Base-by-base conservation (phyloP, 2,329 filamentous ascomycete genomes). In the Phymatotrichopsis omnivora region DNA sequence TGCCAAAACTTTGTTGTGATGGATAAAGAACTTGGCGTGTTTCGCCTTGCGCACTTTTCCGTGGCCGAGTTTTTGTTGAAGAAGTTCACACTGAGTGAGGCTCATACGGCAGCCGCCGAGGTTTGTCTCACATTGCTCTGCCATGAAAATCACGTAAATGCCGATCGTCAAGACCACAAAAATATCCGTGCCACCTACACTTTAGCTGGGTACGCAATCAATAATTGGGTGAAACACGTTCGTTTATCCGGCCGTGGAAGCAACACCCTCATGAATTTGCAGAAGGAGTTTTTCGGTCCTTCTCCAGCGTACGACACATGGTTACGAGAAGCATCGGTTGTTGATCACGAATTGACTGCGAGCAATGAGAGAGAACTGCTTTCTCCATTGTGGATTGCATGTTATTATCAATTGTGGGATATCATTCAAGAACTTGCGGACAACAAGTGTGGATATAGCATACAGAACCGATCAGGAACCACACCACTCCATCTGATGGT, bases 401-500 rank as follows among this genome's bases (percentile, higher is more conserved):
- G 28, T 12, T 33, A 33, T 12, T 42, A 42, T 25, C 20, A 33
- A 2, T 30, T 42, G 2, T 8, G 2, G 4, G 17, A 23, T 7
- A 32, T 33, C 11, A n/a, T 42, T 6, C 4, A 17, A n/a, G 24
- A 2, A 12, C 29, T 42, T 4, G 4, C 33, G 12, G 7, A n/a
- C 7, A n/a, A 20, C 5, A 32, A 20, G 8, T 25, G 28, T 33
- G 27, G 45, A 17, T 19, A 36, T 10, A 47, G 43, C 6, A 41
- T 42, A n/a, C 31, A 39, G n/a, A 47, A 47, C 27, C 14, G 32
- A 5, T 20, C 36, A 6, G 32, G 40, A 5, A 25, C 29, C 17
- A 51, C 53, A 19, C 46, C 51, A 8, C 35, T 55, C 27, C 34
- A 45, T 39, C 43, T 45, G 17, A 37, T 49, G 29, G 25, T 34